Evolutionary conservation across 2,329 filamentous ascomycete genomes (phyloP), one percentile per base, ranked within the genome.

Genomic region (Paracoccidioides brasiliensis): DNA sequence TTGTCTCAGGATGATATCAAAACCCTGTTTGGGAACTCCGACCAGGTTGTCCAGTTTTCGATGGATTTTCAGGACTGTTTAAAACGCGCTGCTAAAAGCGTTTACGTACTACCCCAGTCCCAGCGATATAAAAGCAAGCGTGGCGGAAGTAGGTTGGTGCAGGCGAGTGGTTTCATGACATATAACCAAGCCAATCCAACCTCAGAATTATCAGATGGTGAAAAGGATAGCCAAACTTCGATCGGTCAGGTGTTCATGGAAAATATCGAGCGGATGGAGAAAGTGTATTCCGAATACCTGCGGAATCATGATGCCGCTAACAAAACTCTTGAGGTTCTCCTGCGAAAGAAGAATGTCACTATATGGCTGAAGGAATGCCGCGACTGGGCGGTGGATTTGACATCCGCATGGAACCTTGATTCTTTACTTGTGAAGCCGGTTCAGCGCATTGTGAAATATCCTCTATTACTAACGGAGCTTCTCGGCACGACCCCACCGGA

Each of bases 351-450:
- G 73, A 77, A 85, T 28, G 78, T 84, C 45, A 74, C 76, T 46
- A 80, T 95, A 52, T 98, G 93, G 93, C 77, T 97, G 51, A 85
- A 85, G 57, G 91, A 96, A 70, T 98, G 93, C 71, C 90, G 93
- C 65, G 84, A 89, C 63, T 90, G 91, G 65, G 90, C 91, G 10
- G 87, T 89, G 63, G 93, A 96, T 67, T 79, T 98, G 60, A 98
- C 93, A 0, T 83, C 84, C 32, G 91, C 93, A 0, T 98, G 93
- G 93, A 88, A 95, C 69, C 72, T 98, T 58, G 90, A 96, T 69
- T 95, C 93, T 0, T 77, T 98, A n/a, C 80, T 98, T 22, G 91
- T 98, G 66, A 98, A 98, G 70, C 93, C 93, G 1, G 90, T 95
- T 69, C 93, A 98, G 71, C 83, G 93, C 50, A 85, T 97, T 59